Evolutionary conservation across 192 early-diverging fungal species (phyloP), one percentile per base, ranked within the genome.

Genomic region (Linnemannia exigua): DNA sequence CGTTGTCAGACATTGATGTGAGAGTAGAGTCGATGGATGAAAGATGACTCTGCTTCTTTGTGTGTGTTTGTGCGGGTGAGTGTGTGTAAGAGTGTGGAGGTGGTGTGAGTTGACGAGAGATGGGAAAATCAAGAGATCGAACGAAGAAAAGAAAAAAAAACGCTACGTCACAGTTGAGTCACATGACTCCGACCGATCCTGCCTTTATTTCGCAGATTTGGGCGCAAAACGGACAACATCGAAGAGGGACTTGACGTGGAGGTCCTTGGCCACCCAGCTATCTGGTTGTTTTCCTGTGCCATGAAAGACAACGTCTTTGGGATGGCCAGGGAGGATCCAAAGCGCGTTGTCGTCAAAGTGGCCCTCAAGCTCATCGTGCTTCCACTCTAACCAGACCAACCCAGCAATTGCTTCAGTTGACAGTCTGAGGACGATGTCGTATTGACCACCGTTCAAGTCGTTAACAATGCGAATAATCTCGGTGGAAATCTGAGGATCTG

Each of bases 311-410:
- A 79, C 20, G 14, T 20, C 20, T 20, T 46, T 54, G 8, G 77
- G n/a, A 5, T 76, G 68, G 15, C 33, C 20, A 7, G 73, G 72
- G 3, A 85, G 58, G 1, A 85, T 52, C 77, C 83, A 85, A 47
- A 85, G 67, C 16, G 58, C 77, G 28, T 85, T 85, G 44, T 85
- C 77, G 16, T 47, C 44, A 58, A 85, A 85, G 22, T 79, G 69
- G 11, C 83, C 83, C 50, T 67, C 73, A 1, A 85, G 37, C 17
- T 75, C 37, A 17, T 54, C 22, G 22, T 17, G 17, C 11, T n/a
- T n/a, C 83, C 83, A 85, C 16, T 71, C 72, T 2, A 85, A 37
- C 67, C 77, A 66, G n/a, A 85, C 74, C 22, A 75, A 54, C 14
- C 83, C 83, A 9, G 74, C 83, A 22, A 79, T 22, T 25, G 17